Conservation (phyloP, 495 filamentous ascomycete species). For the Clohesyomyces aquaticus region DNA sequence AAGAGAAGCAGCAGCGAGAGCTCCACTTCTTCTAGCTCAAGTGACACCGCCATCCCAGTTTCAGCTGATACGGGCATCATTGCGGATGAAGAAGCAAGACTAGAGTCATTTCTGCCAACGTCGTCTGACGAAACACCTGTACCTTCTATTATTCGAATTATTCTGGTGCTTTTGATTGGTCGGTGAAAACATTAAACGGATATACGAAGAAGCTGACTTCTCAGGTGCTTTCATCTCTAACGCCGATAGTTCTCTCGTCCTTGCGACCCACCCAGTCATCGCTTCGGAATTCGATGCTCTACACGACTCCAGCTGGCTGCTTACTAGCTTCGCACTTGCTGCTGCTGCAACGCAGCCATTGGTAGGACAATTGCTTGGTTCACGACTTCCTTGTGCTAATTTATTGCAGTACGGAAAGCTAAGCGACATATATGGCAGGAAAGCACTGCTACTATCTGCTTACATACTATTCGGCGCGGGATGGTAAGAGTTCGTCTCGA, state of each 20-base stretch:
- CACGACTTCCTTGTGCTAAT: not conserved
- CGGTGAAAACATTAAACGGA: not conserved
- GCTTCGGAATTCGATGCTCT: slow-evolving; percentile 69
- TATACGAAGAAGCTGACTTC: not conserved
- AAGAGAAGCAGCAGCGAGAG: slow-evolving; percentile 11
- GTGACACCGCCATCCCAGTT: not conserved
- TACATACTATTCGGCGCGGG: slow-evolving; percentile 54
- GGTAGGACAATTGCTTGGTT: not conserved
- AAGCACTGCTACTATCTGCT: slow-evolving; percentile 48
- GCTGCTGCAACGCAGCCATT: slow-evolving; percentile 62
- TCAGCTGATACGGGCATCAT: not conserved
- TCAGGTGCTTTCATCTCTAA: slow-evolving; percentile 68
- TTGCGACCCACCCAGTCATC: slow-evolving; percentile 65
- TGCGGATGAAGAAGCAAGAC: slow-evolving; percentile 16
- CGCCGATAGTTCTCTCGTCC: slow-evolving; percentile 63
- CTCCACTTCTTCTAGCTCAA: slow-evolving; percentile 10
- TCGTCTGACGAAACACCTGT: not conserved
- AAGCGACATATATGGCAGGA: slow-evolving; percentile 55
- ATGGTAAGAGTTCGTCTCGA: slow-evolving; percentile 2
- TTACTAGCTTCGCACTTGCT: slow-evolving; percentile 65
- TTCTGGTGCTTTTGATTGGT: slow-evolving; percentile 23
- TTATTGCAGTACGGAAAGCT: slow-evolving; percentile 52
- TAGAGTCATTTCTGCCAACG: not conserved
- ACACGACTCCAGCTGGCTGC: slow-evolving; percentile 66
- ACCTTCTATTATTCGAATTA: slow-evolving; percentile 21